Evolutionary conservation across 306 rosid species (phyloP).

Genomic region (Lathyrus tuberosus): DNA sequence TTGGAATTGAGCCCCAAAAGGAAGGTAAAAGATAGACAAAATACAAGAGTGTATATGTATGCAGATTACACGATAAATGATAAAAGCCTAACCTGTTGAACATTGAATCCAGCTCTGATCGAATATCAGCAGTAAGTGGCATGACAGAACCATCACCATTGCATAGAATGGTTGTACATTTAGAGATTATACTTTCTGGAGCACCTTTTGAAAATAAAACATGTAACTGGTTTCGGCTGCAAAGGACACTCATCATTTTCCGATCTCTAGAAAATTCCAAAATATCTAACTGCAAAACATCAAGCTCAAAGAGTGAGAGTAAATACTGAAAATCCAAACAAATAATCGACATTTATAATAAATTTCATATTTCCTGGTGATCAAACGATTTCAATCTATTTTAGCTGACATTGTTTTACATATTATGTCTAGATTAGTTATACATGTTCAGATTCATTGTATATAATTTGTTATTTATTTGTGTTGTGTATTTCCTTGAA

Average conservation of each 20-base stretch:
- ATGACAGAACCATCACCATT: slow-evolving; percentile 71
- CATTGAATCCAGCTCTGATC: slow-evolving; percentile 73
- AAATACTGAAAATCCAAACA: slow-evolving; percentile 24
- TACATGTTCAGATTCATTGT: slow-evolving; percentile 24
- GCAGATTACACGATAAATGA: slow-evolving; percentile 13
- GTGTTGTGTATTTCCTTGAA: slow-evolving; percentile 7
- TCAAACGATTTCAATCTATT: slow-evolving; percentile 18
- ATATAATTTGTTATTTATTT: slow-evolving; percentile 28
- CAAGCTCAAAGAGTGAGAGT: slow-evolving; percentile 42
- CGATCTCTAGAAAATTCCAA: slow-evolving; percentile 94
- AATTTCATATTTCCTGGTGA: slow-evolving; percentile 28
- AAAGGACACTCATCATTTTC: slow-evolving; percentile 96
- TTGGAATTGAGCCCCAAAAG: slow-evolving; percentile 32
- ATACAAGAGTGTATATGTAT: not conserved
- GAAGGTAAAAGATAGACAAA: slow-evolving; percentile 23
- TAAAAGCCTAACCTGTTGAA: slow-evolving; percentile 68
- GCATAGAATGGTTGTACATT: slow-evolving; percentile 81
- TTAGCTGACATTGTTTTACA: not conserved
- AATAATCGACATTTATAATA: slow-evolving; percentile 22
- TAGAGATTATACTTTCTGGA: slow-evolving; percentile 87
- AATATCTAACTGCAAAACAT: slow-evolving; percentile 67
- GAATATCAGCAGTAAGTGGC: slow-evolving; percentile 72
- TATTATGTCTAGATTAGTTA: slow-evolving; percentile 9
- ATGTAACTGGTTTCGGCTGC: slow-evolving; percentile 80
- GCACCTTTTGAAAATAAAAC: slow-evolving; percentile 92